These are phyloP conservation scores for Cladosporium colombiae DNA, from an alignment of 2,329 filamentous ascomycete genomes.

Conservation along the genomic window DNA sequence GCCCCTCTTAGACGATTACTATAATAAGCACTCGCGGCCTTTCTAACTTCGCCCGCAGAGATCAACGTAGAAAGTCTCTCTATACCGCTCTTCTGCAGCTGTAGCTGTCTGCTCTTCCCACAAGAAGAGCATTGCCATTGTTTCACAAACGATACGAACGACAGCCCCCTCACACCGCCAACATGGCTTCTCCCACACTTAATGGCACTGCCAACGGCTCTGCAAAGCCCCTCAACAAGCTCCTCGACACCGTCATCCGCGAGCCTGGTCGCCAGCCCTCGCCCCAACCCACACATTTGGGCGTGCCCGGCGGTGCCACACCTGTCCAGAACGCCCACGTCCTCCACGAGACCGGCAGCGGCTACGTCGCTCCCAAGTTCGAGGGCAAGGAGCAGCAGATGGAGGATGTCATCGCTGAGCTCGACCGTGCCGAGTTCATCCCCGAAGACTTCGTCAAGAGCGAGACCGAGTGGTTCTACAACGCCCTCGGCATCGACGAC, in stretches of 20 bases:
- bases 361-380: constrained; percentile 93
- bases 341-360: constrained; percentile 84
- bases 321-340: constrained; percentile 57
- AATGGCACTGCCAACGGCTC: constrained; percentile 17
- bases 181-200: constrained; percentile 16
- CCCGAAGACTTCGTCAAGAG: constrained; percentile 78
- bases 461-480: constrained; percentile 96
- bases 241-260: constrained; percentile 56
- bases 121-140: not conserved
- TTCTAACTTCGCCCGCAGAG: constrained; percentile 3
- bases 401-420: constrained; percentile 79
- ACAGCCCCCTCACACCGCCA: constrained; percentile 6
- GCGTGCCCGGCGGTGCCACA: constrained; percentile 60
- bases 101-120: not conserved
- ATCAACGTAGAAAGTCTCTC: not conserved
- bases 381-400: constrained; percentile 91
- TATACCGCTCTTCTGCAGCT: constrained; percentile 8
- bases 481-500: constrained; percentile 95
- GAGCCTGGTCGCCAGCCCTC: constrained; percentile 69
- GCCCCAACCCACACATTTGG: constrained; percentile 84
- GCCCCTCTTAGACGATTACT: not conserved
- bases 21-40: constrained; percentile 7
- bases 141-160: not conserved
- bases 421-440: constrained; percentile 81
- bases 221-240: constrained; percentile 49